Base-by-base conservation (phyloP, 2,329 filamentous ascomycete species). In the Macrophomina phaseolina region DNA sequence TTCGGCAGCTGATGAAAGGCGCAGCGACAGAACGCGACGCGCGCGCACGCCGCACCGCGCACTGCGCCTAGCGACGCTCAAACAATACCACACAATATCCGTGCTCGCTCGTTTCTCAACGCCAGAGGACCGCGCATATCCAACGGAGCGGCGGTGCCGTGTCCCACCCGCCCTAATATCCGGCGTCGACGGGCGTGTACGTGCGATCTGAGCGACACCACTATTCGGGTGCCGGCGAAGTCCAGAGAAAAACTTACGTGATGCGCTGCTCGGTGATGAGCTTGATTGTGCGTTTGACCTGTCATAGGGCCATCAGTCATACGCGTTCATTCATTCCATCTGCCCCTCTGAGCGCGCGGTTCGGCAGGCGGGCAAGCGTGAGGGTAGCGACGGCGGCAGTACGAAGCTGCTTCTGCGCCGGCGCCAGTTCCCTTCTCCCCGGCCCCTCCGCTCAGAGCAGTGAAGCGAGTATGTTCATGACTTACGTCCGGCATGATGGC, bases 191-290 rank as follows among this genome's bases (percentile, higher is more conserved):
- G 36, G 6, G 36, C 36, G 36, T 38, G 36, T 5, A 45, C 42
- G 42, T 45, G 12, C 16, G 42, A 45, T 45, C 11, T 16, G 11
- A n/a, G 8, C 42, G 42, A 6, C 16, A 14, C 23, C 23, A 23
- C 23, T 23, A 23, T 23, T 23, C 23, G 23, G 3, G 23, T 23
- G 23, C 23, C 42, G 6, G 2, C 9, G 16, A n/a, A 14, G 5
- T 45, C 42, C 7, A n/a, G 42, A 45, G 8, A 40, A 11, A 67
- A 55, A 87, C 90, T 81, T 88, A 96, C 93, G 93, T 91, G 81
- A 93, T 87, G 77, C 89, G 87, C 81, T 98, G 94, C 83, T 95
- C 90, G 62, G 95, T 98, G 72, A 97, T 87, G 82, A 99, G 88
- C 87, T 94, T 96, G 81, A 99, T 86, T 76, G 89, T 91, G 76